Evolutionary conservation across 257 asterid genomes (phyloP).

Genomic region (Plantago elongata): DNA sequence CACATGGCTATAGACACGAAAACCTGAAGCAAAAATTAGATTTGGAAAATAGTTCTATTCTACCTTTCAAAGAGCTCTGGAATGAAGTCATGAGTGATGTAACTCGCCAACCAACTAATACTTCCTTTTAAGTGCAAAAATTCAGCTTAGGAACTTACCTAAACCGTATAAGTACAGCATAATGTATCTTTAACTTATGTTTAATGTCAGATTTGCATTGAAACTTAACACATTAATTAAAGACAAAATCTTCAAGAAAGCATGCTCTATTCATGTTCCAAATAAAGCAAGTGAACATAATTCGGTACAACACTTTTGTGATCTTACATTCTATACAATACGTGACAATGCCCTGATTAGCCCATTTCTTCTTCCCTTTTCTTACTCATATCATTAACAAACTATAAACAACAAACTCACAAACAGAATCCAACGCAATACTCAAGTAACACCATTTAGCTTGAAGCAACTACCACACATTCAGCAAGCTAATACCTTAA

Average conservation of each 20-base stretch:
- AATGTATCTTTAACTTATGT: constrained; percentile 3
- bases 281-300: too few species aligned
- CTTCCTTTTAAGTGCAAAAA: not conserved
- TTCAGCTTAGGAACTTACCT: not conserved
- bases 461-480: too few species aligned
- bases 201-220: not conserved
- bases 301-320: too few species aligned
- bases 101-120: too few species aligned
- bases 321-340: not conserved
- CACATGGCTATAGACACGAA: too few species aligned
- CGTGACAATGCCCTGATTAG: not conserved
- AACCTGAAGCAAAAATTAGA: constrained; percentile 10
- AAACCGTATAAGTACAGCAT: constrained; percentile 1
- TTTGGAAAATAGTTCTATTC: not conserved
- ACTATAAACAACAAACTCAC: too few species aligned
- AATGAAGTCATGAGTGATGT: too few species aligned
- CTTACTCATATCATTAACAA: too few species aligned
- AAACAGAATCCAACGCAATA: too few species aligned
- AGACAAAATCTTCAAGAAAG: not conserved
- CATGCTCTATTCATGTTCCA: not conserved
- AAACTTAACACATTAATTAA: not conserved
- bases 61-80: too few species aligned
- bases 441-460: too few species aligned
- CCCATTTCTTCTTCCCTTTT: not conserved
- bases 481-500: too few species aligned